Base-by-base conservation (phyloP, 179 eudicot genomes). In the Spergularia azorica region DNA sequence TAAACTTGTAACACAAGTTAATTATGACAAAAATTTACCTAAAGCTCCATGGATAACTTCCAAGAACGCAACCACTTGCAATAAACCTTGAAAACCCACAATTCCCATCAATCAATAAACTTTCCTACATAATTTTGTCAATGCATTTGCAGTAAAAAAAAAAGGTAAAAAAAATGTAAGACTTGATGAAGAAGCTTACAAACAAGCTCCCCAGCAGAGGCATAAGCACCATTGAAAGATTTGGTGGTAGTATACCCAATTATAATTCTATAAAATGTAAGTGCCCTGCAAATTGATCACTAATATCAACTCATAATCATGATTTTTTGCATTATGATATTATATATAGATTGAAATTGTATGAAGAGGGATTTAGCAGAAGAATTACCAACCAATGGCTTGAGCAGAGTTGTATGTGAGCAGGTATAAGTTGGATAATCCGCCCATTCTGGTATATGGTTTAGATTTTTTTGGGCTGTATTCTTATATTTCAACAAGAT, bases 21-120 rank as follows among this genome's bases (percentile, higher is more conserved):
- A 46, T 1, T 18, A 10, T 6, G n/a, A 56, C 79, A 14, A 64
- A 73, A 73, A 13, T 26, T 50, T 78, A 94, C 97, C 96, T 20
- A 91, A 73, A 36, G 89, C 97, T 71, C 97, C 97, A 83, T 94
- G 97, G 14, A 94, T 76, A 77, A 91, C 93, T 84, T 94, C 98
- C 91, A 94, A 74, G 84, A 94, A 89, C 26, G 93, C 92, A 84
- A 78, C 59, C 71, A 79, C 79, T 74, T 94, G 96, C 83, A 94
- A 76, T 26, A 92, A 84, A 86, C 90, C 98, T 94, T 71, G 38
- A 74, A 3, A 63, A 9, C 67, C 73, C 74, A 77, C 70, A 9
- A 18, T 77, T 67, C 75, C n/a, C 69, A 20, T 3, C 5, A n/a
- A 61, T 26, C 46, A 7, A 32, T 71, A 43, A 4, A 43, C 32